phyloP scores from a whole-genome alignment of 106 monocot genomes.

The Dendrobium catenatum region DNA sequence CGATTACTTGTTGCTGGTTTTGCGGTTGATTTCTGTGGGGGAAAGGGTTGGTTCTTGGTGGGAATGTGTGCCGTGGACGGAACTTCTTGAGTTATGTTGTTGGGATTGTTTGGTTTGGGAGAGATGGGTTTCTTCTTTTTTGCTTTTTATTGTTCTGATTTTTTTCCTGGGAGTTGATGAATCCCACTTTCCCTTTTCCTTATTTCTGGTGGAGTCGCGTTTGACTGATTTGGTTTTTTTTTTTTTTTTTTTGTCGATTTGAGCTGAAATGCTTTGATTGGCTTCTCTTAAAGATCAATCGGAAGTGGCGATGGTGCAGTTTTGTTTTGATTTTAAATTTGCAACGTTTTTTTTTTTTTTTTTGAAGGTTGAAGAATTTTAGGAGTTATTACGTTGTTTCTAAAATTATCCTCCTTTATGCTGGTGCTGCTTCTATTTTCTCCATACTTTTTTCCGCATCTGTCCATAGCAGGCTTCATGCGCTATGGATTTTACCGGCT shows the following conservation, averaged over 20 bases:
- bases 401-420: neutral
- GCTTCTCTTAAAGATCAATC: neutral
- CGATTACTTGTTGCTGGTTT: neutral
- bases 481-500: neutral
- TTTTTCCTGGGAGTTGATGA: neutral
- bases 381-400: neutral
- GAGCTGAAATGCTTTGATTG: constrained; percentile 6
- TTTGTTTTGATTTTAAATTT: neutral
- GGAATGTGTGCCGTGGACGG: constrained; percentile 23
- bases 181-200: neutral
- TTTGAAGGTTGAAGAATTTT: constrained; percentile 4
- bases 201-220: neutral
- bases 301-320: neutral
- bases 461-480: neutral
- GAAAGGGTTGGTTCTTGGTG: neutral
- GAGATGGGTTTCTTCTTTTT: neutral
- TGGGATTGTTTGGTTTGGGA: constrained; percentile 5
- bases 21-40: constrained; percentile 1
- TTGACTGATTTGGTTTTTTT: constrained; percentile 6
- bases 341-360: neutral
- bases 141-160: constrained; percentile 7
- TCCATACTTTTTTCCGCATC: neutral
- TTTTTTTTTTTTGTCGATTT: constrained; percentile 3
- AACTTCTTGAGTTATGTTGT: constrained; percentile 6
- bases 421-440: neutral